Percentiles rank a stretch among this genome's conserved stretches.
Evolutionary conservation across 805 yeast genomes (phyloP).

Genomic region (Yarrowia osloensis): DNA sequence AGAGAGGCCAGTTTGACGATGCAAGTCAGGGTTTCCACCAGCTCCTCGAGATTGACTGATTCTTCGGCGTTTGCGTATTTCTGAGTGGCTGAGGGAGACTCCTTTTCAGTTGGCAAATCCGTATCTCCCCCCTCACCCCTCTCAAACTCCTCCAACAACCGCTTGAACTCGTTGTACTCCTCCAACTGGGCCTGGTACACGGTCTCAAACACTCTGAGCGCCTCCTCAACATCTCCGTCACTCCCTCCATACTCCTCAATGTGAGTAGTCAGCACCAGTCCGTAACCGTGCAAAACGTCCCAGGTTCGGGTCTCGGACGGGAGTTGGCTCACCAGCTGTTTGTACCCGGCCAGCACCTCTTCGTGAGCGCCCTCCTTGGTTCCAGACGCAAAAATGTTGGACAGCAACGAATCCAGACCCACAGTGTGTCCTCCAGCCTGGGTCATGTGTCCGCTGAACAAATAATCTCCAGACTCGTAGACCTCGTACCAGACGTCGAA

Average conservation of each 20-base stretch:
- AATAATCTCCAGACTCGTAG: conserved; percentile 40
- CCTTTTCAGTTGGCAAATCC: not conserved
- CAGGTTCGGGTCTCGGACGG: conserved; percentile 32
- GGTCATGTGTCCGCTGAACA: conserved; percentile 12
- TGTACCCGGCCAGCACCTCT: conserved; percentile 27
- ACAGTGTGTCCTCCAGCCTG: conserved; percentile 10
- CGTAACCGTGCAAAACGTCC: conserved; percentile 35
- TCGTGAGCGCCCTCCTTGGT: conserved; percentile 23
- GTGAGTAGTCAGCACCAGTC: conserved; percentile 36
- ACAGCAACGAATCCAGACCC: conserved; percentile 18
- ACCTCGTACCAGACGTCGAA: conserved; percentile 60
- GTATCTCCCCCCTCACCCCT: not conserved
- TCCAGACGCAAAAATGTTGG: conserved; percentile 30
- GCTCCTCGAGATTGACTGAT: not conserved
- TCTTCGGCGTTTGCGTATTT: conserved; percentile 9
- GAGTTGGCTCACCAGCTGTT: not conserved
- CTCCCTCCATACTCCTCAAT: conserved; percentile 34
- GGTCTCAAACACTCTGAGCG: conserved; percentile 33
- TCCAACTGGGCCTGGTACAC: conserved; percentile 33
- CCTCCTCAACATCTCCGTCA: conserved; percentile 19
- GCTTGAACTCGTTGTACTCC: conserved; percentile 16
- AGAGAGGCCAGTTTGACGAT: conserved; percentile 8
- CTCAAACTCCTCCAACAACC: conserved; percentile 2
- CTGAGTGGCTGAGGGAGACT: too few relatives aligned
- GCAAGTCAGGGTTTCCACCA: not conserved